Conservation (phyloP, 768 basidiomycete genomes). For the Boletellus ananas region DNA sequence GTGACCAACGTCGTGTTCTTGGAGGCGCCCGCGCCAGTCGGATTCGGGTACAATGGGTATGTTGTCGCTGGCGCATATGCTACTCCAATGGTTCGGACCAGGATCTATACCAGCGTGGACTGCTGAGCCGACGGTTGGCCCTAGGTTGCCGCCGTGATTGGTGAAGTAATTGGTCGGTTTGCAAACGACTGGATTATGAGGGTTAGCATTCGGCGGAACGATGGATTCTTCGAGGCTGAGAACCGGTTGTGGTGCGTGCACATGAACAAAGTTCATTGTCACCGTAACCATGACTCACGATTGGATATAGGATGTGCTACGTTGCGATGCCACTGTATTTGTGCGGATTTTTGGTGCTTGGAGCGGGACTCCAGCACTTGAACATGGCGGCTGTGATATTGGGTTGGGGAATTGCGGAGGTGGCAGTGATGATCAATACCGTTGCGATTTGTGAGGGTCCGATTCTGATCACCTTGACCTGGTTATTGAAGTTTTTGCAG, state of each 20-base stretch:
- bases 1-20: constrained; percentile 56
- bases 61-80: constrained; percentile 41
- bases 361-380: constrained; percentile 35
- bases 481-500: constrained; percentile 12
- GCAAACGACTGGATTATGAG: constrained; percentile 49
- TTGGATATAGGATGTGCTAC: constrained; percentile 33
- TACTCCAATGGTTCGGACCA: constrained; percentile 39
- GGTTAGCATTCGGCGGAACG: constrained; percentile 39
- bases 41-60: constrained; percentile 44
- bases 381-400: constrained; percentile 32
- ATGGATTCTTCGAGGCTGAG: constrained; percentile 54
- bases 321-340: constrained; percentile 39
- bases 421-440: constrained; percentile 37
- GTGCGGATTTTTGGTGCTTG: constrained; percentile 41
- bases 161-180: constrained; percentile 49
- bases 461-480: not conserved
- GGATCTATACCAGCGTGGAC: not conserved
- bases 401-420: constrained; percentile 43
- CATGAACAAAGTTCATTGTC: no score
- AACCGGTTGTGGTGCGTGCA: constrained; percentile 37
- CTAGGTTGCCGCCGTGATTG: constrained; percentile 47
- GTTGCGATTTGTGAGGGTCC: constrained; percentile 36
- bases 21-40: constrained; percentile 41
- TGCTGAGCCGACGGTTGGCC: not conserved
- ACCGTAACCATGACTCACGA: not conserved